phyloP scores from a whole-genome alignment of 345 rosid genomes.

The Cardamine chenopodiifolia region DNA sequence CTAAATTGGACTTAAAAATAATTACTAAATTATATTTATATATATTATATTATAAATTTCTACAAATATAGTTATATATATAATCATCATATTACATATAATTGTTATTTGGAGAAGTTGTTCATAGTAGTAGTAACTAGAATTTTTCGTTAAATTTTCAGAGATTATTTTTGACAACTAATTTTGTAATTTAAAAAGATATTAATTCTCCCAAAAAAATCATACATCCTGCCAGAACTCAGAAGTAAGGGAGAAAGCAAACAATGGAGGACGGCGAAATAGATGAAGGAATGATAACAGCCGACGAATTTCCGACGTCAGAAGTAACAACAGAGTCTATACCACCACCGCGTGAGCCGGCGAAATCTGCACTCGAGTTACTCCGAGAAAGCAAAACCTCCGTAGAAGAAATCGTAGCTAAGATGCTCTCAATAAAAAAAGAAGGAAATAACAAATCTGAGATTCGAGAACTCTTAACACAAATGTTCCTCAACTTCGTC shows the following conservation, averaged over 20 bases:
- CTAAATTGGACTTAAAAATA: too few species aligned
- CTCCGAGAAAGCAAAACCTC: constrained; percentile 73
- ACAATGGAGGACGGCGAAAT: constrained; percentile 95
- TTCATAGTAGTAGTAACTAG: too few species aligned
- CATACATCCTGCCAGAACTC: neutral
- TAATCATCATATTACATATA: too few species aligned
- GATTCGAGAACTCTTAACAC: constrained; percentile 76
- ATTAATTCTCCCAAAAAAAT: too few species aligned
- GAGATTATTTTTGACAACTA: too few species aligned
- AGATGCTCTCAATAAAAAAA: constrained; percentile 63
- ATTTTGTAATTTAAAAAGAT: too few species aligned
- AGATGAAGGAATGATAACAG: constrained; percentile 67
- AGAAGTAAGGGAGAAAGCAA: neutral
- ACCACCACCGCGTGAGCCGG: constrained; percentile 40
- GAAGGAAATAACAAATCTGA: constrained; percentile 60
- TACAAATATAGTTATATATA: too few species aligned
- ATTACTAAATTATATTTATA: too few species aligned
- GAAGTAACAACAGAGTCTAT: constrained; percentile 23
- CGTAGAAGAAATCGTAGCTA: constrained; percentile 71
- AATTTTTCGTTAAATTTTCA: too few species aligned
- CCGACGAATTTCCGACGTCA: constrained; percentile 34
- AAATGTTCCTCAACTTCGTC: constrained; percentile 82
- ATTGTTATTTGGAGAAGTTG: too few species aligned
- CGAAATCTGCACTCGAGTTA: constrained; percentile 61
- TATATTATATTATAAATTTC: too few species aligned